Evolutionary conservation across 2,329 filamentous ascomycete species (phyloP).

Genomic region (Cytospora leucostoma): DNA sequence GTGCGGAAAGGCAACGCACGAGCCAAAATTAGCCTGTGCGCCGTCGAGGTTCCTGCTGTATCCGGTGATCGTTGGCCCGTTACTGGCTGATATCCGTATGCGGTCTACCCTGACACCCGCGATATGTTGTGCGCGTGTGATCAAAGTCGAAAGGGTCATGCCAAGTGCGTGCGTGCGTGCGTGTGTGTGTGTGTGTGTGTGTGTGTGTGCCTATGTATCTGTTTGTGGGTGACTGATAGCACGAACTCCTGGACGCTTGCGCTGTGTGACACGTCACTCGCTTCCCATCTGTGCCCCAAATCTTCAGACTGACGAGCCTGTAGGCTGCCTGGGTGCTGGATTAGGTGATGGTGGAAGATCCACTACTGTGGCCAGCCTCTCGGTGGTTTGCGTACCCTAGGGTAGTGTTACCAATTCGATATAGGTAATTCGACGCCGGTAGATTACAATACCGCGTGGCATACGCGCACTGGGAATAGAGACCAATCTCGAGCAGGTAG

Average conservation of each 20-base stretch:
- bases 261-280: background rate
- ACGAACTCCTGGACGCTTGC: background rate
- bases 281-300: background rate
- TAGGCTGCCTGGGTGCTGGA: background rate
- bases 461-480: too few species aligned
- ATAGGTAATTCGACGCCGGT: too few species aligned
- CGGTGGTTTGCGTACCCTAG: too few species aligned
- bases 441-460: too few species aligned
- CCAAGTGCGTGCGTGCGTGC: too few species aligned
- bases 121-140: background rate
- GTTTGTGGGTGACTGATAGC: background rate
- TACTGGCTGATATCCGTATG: conserved; percentile 2
- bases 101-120: background rate
- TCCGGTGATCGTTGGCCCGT: background rate
- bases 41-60: background rate
- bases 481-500: too few species aligned
- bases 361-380: background rate
- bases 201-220: too few species aligned
- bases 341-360: background rate
- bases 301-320: background rate
- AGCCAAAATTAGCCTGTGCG: background rate
- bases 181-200: too few species aligned
- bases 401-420: too few species aligned
- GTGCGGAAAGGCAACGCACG: background rate
- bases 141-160: background rate